phyloP scores from a whole-genome alignment of 108 stramenopile genomes.

The Fistulifera solaris region DNA sequence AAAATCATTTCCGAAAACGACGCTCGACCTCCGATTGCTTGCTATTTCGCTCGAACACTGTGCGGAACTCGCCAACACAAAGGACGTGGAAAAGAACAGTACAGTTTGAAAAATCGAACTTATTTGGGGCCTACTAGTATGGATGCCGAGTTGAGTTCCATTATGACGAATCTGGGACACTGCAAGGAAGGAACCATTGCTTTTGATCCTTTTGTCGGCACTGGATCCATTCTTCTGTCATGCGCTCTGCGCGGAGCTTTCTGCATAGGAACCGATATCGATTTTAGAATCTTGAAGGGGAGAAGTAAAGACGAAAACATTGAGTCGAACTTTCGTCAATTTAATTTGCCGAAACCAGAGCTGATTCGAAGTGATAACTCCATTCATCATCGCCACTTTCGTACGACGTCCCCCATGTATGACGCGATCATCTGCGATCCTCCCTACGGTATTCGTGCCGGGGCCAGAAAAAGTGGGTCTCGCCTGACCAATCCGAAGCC shows the following conservation, averaged over 20 bases:
- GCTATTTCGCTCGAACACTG: conserved; percentile 73
- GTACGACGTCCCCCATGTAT: conserved; percentile 41
- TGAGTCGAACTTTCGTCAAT: conserved; percentile 82
- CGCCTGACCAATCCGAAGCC: conserved; percentile 33
- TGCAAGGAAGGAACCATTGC: conserved; percentile 47
- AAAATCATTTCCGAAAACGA: conserved; percentile 47
- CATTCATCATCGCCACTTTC: conserved; percentile 75
- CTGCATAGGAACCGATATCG: conserved; percentile 92
- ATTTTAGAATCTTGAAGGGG: conserved; percentile 85
- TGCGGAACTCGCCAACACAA: conserved; percentile 28
- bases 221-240: conserved; percentile 88
- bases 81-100: conserved; percentile 58
- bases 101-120: conserved; percentile 80
- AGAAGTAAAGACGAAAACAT: conserved; percentile 56
- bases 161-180: conserved; percentile 90
- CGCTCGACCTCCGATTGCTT: conserved; percentile 51
- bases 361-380: conserved; percentile 87
- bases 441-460: conserved; percentile 90
- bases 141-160: conserved; percentile 89
- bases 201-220: conserved; percentile 97
- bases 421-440: conserved; percentile 85
- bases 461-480: conserved; percentile 79
- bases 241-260: conserved; percentile 84
- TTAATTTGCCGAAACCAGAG: conserved; percentile 82
- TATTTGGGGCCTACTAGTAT: conserved; percentile 98